Base-by-base conservation (phyloP, 768 basidiomycete species). In the Phlebiopsis flavidoalba region DNA sequence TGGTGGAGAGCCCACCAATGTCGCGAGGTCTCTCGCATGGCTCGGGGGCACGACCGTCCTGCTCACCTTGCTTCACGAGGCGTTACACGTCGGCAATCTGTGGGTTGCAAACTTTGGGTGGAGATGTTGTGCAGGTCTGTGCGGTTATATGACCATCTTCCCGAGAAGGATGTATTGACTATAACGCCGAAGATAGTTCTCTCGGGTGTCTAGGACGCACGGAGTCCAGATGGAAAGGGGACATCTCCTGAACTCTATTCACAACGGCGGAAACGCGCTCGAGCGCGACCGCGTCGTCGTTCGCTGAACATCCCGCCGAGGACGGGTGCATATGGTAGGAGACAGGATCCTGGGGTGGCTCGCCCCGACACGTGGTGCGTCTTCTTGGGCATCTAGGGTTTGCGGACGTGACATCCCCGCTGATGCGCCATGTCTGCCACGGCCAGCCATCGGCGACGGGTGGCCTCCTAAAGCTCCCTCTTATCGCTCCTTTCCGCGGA, bases 21-120 rank as follows among this genome's bases (percentile, higher is more conserved):
- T 80, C 56, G n/a, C 87, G 85, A n/a, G 66, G 84, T 84, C 19
- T 74, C 86, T 53, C 76, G 89, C 53, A 88, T 87, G 68, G n/a
- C 88, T 92, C 83, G 88, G 89, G 65, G 90, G 90, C 21, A 89
- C 86, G 0, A 91, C 90, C 2, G 88, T 86, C 5, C 80, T 91
- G 35, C 80, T 91, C 46, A 81, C 89, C 8, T 78, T 92, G 40
- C 80, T 87, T 46, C 88, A 91, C 73, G 87, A 89, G 37, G 40
- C 40, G 40, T 43, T 76, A 83, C 19, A 80, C 82, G n/a, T n/a
- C 63, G 76, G 81, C 67, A 83, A 89, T 63, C 74, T 91, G 21
- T 92, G 90, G 90, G 74, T 91, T 51, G 89, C 89, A 6, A 91
- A 91, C n/a, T 67, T 77, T 92, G 26, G 90, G n/a, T n/a, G n/a